Percentiles rank a stretch among this genome's conserved stretches.
These are phyloP conservation scores for Massospora cicadina DNA, from an alignment of 371 early-diverging fungal genomes.

Conservation along the genomic window DNA sequence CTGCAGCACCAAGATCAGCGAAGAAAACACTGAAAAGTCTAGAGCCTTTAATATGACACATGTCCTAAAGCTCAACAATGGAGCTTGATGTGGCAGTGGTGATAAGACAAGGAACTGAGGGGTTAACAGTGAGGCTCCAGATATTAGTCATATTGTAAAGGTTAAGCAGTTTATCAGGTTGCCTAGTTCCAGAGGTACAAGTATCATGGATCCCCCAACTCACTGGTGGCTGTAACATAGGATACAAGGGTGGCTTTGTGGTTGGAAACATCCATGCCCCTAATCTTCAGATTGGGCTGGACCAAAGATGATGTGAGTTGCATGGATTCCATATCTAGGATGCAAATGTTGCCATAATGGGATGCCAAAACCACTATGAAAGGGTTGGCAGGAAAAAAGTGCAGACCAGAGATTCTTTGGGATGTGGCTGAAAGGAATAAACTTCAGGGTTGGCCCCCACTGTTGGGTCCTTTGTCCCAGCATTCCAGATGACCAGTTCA, in stretches of 20 bases:
- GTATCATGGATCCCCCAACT: not conserved
- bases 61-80: not conserved
- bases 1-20: not conserved
- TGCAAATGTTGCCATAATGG: not conserved
- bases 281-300: not conserved
- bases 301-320: not conserved
- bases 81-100: not conserved
- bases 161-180: not conserved
- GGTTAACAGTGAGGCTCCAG: not conserved
- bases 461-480: not conserved
- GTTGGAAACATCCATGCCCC: not conserved
- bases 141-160: not conserved
- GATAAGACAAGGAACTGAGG: not conserved
- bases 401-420: not conserved
- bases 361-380: not conserved
- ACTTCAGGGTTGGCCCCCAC: not conserved
- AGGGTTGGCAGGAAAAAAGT: not conserved
- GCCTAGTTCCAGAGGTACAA: not conserved
- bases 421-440: not conserved
- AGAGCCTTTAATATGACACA: not conserved
- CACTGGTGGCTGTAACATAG: not conserved
- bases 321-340: not conserved
- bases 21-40: not conserved
- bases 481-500: not conserved
- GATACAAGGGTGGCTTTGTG: not conserved